Conservation (phyloP, 73 alveolate genomes). For the Stentor roeselii region DNA sequence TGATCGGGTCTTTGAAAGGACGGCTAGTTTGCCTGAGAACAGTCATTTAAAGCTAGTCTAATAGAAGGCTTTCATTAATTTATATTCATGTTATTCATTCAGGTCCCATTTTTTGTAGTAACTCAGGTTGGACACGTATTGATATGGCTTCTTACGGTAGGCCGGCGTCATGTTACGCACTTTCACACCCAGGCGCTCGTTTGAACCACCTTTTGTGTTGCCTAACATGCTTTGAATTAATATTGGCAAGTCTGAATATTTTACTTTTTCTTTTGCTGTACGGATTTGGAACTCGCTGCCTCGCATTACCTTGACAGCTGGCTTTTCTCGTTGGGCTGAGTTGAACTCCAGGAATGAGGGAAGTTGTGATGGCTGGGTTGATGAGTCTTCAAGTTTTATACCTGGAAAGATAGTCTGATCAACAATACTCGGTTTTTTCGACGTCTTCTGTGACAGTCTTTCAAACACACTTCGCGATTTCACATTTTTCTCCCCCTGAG, state of each 20-base stretch:
- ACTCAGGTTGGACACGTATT: too few species aligned
- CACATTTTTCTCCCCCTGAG: neutral
- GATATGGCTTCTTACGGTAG: neutral
- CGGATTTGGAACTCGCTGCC: too few species aligned
- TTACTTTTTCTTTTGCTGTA: neutral
- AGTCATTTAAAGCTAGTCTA: too few species aligned
- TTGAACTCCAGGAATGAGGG: neutral
- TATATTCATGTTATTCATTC: too few species aligned
- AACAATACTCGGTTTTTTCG: neutral
- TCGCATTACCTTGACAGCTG: too few species aligned
- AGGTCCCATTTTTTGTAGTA: too few species aligned
- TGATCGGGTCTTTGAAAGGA: too few species aligned
- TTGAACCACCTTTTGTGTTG: neutral
- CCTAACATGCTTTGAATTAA: neutral
- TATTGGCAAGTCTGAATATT: neutral
- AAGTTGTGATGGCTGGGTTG: neutral
- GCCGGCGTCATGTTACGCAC: neutral
- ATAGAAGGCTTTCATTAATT: too few species aligned
- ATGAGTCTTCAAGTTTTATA: neutral
- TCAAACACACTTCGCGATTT: neutral
- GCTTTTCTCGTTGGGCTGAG: neutral
- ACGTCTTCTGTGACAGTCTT: conserved; percentile 8
- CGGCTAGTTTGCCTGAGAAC: too few species aligned
- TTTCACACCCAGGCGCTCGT: neutral
- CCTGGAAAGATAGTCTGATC: neutral